phyloP scores from a whole-genome alignment of 1,139 yeast species.

The Kodamaea anthophila region DNA sequence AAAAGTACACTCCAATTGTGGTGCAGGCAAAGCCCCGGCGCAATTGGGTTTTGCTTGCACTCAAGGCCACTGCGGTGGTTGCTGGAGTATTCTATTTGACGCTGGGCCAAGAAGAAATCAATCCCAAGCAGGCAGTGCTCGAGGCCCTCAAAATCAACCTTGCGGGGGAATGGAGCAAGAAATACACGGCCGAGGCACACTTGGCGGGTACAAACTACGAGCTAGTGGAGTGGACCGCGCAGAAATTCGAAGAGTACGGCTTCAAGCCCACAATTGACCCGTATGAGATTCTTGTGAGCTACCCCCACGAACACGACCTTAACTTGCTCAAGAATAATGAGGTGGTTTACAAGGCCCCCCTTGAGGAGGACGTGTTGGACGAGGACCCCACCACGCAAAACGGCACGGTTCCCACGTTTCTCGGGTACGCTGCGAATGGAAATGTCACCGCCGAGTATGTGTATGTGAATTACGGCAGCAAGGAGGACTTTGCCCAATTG shows the following conservation, averaged over 20 bases:
- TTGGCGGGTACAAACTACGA: constrained; percentile 38
- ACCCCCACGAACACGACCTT: constrained; percentile 45
- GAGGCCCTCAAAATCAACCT: constrained; percentile 20
- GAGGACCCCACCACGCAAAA: constrained; percentile 64
- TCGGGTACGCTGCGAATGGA: constrained; percentile 44
- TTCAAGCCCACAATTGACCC: constrained; percentile 48
- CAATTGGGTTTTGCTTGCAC: no score
- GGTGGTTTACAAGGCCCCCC: constrained; percentile 52
- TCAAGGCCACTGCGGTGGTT: no score
- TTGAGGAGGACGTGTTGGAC: constrained; percentile 63
- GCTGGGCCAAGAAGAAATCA: constrained; percentile 4
- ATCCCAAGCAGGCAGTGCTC: constrained; percentile 11
- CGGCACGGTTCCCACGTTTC: constrained; percentile 41
- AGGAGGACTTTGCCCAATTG: constrained; percentile 32
- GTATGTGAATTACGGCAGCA: constrained; percentile 38
- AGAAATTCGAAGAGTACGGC: constrained; percentile 38
- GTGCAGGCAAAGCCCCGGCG: constrained; percentile 1
- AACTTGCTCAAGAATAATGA: constrained; percentile 25
- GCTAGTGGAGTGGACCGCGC: constrained; percentile 33
- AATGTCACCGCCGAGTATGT: constrained; percentile 42
- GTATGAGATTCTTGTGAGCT: constrained; percentile 51
- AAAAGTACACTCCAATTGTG: constrained; percentile 6
- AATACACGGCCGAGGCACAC: constrained; percentile 30
- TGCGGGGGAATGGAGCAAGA: constrained; percentile 28
- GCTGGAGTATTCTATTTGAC: no score